These are phyloP conservation scores for Tylopilus plumbeoviolaceoides DNA, from an alignment of 768 basidiomycete species.

Conservation along the genomic window DNA sequence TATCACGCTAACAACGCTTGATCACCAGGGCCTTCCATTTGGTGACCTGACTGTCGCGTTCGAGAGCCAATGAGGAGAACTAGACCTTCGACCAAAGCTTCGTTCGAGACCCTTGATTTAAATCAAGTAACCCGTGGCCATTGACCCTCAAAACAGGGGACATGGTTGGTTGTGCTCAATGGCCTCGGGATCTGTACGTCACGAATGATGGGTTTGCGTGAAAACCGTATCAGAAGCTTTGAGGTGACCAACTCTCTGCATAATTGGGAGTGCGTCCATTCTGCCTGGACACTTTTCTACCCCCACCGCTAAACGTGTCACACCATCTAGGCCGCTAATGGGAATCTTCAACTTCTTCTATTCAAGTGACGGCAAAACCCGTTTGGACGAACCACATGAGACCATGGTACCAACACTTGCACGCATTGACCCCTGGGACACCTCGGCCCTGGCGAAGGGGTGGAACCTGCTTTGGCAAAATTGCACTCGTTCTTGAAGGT, in stretches of 20 bases:
- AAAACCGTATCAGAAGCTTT: constrained; percentile 24
- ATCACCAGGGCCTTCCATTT: constrained; percentile 32
- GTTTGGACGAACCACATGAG: constrained; percentile 5
- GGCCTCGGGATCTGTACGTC: constrained; percentile 14
- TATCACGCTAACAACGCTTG: constrained; percentile 21
- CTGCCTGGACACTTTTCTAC: constrained; percentile 23
- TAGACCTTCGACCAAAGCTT: constrained; percentile 5
- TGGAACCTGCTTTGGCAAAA: not conserved
- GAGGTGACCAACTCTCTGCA: constrained; percentile 12
- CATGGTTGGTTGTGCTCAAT: not conserved
- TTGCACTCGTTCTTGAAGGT: not conserved
- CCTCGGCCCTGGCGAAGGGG: not conserved
- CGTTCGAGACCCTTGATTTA: constrained; percentile 17
- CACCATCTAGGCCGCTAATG: constrained; percentile 6
- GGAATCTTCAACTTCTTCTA: constrained; percentile 7
- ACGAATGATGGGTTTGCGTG: not conserved
- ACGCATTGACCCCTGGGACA: constrained; percentile 4
- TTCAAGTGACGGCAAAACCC: constrained; percentile 6
- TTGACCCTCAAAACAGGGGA: constrained; percentile 21
- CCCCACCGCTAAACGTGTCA: constrained; percentile 17
- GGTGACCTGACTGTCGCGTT: constrained; percentile 18
- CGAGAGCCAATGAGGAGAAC: constrained; percentile 14
- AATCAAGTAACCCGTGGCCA: constrained; percentile 11
- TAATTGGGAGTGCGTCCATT: constrained; percentile 27
- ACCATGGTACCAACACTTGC: constrained; percentile 4